phyloP scores from a whole-genome alignment of 2,329 filamentous ascomycete genomes.

The Colletotrichum nymphaeae region DNA sequence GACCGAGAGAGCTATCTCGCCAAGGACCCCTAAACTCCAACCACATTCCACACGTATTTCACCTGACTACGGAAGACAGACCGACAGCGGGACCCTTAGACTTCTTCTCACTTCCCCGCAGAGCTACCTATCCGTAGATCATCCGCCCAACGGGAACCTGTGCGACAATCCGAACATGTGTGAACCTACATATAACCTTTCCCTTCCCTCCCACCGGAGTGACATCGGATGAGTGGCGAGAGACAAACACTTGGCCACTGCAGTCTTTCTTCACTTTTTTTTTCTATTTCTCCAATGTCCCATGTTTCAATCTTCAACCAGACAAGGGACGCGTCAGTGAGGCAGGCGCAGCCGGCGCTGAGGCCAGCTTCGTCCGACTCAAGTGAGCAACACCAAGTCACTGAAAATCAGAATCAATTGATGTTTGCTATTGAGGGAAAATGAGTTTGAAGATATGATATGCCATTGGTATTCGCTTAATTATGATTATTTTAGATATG shows the following conservation, averaged over 20 bases:
- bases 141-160: background rate
- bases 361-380: background rate
- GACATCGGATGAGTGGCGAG: background rate
- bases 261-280: background rate
- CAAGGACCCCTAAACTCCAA: background rate
- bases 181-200: background rate
- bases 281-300: background rate
- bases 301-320: background rate
- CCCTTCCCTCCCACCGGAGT: background rate
- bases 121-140: too few species aligned
- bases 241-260: background rate
- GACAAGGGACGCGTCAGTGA: background rate
- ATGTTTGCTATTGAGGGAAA: too few species aligned
- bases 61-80: background rate
- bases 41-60: background rate
- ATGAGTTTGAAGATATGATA: background rate
- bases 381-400: background rate
- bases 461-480: background rate
- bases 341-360: background rate
- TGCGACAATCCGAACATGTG: background rate
- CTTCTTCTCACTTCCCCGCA: too few species aligned
- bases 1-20: background rate
- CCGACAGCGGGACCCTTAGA: background rate
- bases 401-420: too few species aligned
- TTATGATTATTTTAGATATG: slow-evolving; percentile 7